Conservation (phyloP, 306 rosid species). For the Ziziphus jujuba region DNA sequence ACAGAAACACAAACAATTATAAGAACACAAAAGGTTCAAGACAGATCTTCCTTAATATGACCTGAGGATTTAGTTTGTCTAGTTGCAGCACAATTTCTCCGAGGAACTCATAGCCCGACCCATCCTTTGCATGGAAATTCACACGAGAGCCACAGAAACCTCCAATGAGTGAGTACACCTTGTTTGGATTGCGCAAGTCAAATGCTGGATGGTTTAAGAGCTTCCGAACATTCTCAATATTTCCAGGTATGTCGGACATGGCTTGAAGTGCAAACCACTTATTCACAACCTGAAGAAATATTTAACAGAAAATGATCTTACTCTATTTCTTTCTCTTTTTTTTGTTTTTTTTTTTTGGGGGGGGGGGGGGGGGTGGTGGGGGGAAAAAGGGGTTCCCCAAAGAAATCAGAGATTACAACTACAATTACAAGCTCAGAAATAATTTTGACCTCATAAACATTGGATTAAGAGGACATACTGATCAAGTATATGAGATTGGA, state of each 20-base stretch:
- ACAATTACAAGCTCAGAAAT: too few species aligned
- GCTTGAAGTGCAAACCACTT: slow-evolving; percentile 99
- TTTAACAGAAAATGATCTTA: neutral
- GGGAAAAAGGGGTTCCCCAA: neutral
- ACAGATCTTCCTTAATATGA: slow-evolving; percentile 17
- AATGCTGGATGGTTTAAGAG: slow-evolving; percentile 84
- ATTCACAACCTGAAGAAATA: slow-evolving; percentile 72
- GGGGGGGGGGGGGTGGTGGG: too few species aligned
- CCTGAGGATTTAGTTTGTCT: slow-evolving; percentile 95
- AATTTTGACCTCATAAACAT: too few species aligned
- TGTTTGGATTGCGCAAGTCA: slow-evolving; percentile 92
- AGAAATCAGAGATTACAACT: neutral
- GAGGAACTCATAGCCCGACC: slow-evolving; percentile 86
- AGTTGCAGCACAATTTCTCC: slow-evolving; percentile 81
- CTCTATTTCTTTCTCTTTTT: neutral
- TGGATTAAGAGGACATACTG: neutral
- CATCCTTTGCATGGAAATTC: slow-evolving; percentile 94
- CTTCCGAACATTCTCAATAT: slow-evolving; percentile 74
- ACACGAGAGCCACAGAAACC: slow-evolving; percentile 86
- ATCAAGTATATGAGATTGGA: too few species aligned
- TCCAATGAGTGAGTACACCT: slow-evolving; percentile 95
- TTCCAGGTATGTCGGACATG: slow-evolving; percentile 73
- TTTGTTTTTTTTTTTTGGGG: too few species aligned
- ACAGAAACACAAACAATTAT: slow-evolving; percentile 7
- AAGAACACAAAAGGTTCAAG: neutral